phyloP scores from a whole-genome alignment of 2,329 filamentous ascomycete genomes.

The Raffaelea albimanens region DNA sequence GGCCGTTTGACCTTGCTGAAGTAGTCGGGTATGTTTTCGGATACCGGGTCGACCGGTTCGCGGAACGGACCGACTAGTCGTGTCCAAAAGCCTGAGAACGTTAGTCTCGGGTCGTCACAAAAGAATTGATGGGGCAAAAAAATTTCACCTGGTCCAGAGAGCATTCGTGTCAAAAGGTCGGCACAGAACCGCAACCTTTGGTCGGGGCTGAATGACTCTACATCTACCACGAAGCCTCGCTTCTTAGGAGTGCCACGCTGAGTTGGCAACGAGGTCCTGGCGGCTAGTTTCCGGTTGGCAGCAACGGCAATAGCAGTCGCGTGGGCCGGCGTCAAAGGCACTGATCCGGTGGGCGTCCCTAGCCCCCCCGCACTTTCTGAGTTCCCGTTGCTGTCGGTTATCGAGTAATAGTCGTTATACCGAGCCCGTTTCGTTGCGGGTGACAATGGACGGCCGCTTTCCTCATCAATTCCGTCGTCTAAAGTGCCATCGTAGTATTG shows the following conservation, averaged over 20 bases:
- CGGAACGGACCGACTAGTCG: constrained; percentile 54
- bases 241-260: constrained; percentile 7
- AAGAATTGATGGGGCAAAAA: too few species aligned
- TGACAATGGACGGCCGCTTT: constrained; percentile 6
- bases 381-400: constrained; percentile 4
- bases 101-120: too few species aligned
- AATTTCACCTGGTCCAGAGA: constrained; percentile 46
- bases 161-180: constrained; percentile 49
- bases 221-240: constrained; percentile 12
- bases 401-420: constrained; percentile 22
- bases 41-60: constrained; percentile 44
- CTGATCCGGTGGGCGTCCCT: too few species aligned
- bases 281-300: constrained; percentile 17
- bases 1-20: constrained; percentile 49
- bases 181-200: constrained; percentile 49
- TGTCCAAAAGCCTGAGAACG: constrained; percentile 49
- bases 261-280: constrained; percentile 20
- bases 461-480: constrained; percentile 16
- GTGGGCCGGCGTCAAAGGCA: too few species aligned
- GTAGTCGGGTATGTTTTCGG: constrained; percentile 52
- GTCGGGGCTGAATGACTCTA: constrained; percentile 23
- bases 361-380: too few species aligned
- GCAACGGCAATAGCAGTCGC: too few species aligned
- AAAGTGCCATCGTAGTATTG: too few species aligned
- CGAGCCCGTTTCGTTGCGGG: constrained; percentile 29